Base-by-base conservation (phyloP, 768 basidiomycete genomes). In the Baorangia bicolor region DNA sequence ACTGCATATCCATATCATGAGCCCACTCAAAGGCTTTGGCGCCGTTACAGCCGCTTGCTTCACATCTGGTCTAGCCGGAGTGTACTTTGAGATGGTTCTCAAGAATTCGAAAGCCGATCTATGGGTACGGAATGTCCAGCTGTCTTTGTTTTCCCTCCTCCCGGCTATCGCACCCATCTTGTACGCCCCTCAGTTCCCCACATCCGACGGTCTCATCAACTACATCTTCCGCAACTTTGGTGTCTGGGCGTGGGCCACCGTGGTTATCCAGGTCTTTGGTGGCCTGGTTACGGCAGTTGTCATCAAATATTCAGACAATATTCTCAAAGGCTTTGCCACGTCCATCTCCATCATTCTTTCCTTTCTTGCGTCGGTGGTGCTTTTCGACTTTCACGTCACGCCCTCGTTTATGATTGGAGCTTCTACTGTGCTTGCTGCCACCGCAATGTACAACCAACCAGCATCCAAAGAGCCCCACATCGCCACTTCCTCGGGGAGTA, bases 291-390 rank as follows among this genome's bases (percentile, higher is more conserved):
- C 96, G 5, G 96, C 97, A 2, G 72, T 98, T 30, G 97, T 98
- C 55, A 98, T 98, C 81, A 93, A 95, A 71, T 96, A 98, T 68
- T 90, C 91, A 53, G 93, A 94, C 73, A 98, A 97, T 69, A 92
- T 92, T 63, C 78, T 92, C 66, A 96, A 97, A 69, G 96, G 96
- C n/a, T 99, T 99, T 65, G 96, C 96, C 5, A 99, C 96, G 2
- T 89, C 86, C 59, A 80, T 98, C 40, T 90, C 90, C 58, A 99
- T 98, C 74, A 86, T 98, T 53, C 76, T 98, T 38, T 95, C 94
- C 49, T 99, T 96, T 84, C 82, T 96, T 56, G 93, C 94, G 2
- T 92, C 89, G 42, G 92, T 98, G 59, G 83, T 83, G 30, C 81
- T 98, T 42, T 99, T 99, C 76, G 82, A 92, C 67, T 97, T 96